These are phyloP conservation scores for Corylus avellana DNA, from an alignment of 306 rosid species.

Conservation along the genomic window DNA sequence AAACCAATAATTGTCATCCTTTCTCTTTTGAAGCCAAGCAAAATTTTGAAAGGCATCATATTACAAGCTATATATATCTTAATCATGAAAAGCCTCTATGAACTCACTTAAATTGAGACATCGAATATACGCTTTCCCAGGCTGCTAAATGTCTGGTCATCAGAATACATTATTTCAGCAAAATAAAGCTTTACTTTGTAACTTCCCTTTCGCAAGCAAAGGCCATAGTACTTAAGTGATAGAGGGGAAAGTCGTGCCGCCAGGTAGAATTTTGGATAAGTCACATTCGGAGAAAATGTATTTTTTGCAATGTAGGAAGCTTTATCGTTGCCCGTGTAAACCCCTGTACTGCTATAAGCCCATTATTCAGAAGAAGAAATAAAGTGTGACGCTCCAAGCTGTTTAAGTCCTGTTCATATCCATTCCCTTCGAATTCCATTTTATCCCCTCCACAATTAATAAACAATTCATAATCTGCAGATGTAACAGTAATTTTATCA, in stretches of 20 bases:
- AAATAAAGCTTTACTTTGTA: slow-evolving; percentile 76
- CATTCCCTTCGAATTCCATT: slow-evolving; percentile 25
- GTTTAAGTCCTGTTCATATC: slow-evolving; percentile 47
- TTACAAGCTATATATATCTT: neutral
- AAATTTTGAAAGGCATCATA: neutral
- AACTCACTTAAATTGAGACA: slow-evolving; percentile 78
- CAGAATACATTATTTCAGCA: slow-evolving; percentile 62
- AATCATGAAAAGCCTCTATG: neutral
- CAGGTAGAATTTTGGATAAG: slow-evolving; percentile 31
- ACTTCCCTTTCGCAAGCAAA: slow-evolving; percentile 63
- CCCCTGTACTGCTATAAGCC: slow-evolving; percentile 76
- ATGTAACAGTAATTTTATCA: slow-evolving; percentile 11
- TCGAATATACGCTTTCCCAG: slow-evolving; percentile 68
- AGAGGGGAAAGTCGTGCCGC: slow-evolving; percentile 62
- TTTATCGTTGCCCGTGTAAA: neutral
- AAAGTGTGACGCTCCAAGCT: slow-evolving; percentile 40
- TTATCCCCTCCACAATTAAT: slow-evolving; percentile 63
- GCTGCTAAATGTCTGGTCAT: slow-evolving; percentile 39
- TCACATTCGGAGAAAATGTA: too few relatives aligned
- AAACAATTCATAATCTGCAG: slow-evolving; percentile 60
- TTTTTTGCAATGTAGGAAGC: slow-evolving; percentile 32
- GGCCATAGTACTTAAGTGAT: slow-evolving; percentile 72
- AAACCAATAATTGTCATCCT: neutral
- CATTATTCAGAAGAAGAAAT: slow-evolving; percentile 35
- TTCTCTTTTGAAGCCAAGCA: neutral